Base-by-base conservation (phyloP, 768 basidiomycete species). In the Pulveroboletus ravenelii region DNA sequence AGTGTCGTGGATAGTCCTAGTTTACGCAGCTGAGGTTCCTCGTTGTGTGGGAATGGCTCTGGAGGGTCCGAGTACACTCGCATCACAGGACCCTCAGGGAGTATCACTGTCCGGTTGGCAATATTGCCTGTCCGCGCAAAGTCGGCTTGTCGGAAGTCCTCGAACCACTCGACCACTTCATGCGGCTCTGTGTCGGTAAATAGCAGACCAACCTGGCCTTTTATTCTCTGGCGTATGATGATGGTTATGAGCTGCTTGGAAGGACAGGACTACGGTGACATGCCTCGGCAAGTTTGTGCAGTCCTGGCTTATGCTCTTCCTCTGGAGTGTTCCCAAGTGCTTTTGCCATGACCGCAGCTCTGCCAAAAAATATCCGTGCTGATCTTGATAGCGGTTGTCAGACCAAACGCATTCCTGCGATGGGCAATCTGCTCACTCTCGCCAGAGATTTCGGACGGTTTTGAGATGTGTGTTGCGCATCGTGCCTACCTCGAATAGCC, bases 391-490 rank as follows among this genome's bases (percentile, higher is more conserved):
- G 23, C 10, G 6, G 10, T 25, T 14, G 44, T 54, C 44, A 64
- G 55, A 48, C 25, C 15, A 36, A 46, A 46, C 38, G 25, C 0
- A 29, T 41, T n/a, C 15, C 14, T 20, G 35, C 20, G 17, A 45
- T 18, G 23, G 15, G 47, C 29, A 25, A 9, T 20, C 34, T 17
- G 72, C 86, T 48, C 59, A 91, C 87, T 89, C 90, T 76, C 91
- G 90, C 96, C 96, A 99, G 56, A 89, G 74, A 52, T 84, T 84
- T 57, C 96, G 80, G 41, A 98, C 90, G 45, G 91, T 93, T 77
- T 98, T 94, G 35, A 99, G 73, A 70, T 92, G 87, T 25, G 93
- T 74, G 72, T 95, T 98, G 53, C 96, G 78, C 93, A 97, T 95
- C 58, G 93, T 83, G 14, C 93, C 94, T 6, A 97, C 91, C 60